Evolutionary conservation across 2,329 filamentous ascomycete species (phyloP), one percentile per base, ranked within the genome.

Genomic region (Penicillium sp.): DNA sequence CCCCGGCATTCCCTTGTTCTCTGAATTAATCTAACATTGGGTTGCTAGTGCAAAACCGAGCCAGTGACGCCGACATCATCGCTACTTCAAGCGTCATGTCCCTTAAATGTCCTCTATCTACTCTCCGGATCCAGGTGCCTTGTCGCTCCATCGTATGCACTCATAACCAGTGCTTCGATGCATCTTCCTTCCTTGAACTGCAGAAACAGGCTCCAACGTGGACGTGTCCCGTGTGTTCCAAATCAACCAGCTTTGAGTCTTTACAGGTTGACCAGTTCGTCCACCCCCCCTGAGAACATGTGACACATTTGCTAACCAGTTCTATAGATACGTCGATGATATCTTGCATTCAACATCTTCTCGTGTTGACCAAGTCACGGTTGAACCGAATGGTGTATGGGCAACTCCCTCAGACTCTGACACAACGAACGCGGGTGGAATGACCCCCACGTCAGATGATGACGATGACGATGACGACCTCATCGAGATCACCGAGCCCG

Each of bases 171-270:
- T 99, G 94, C 71, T 99, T 97, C 64, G 94, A 99, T 71, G 93
- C 90, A 3, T 88, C 86, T 3, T 95, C 91, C 2, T 99, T 97
- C 70, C 81, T 99, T 18, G 91, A 96, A 65, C 77, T 99, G 27
- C 93, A 97, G 71, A 92, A 97, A 71, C 94, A 99, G 77, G 93
- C 91, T 0, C 94, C 94, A 0, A 95, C 94, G 16, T 99, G 94
- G 94, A 81, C 86, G n/a, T 99, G 94, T 67, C 94, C 94, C 0
- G 88, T 97, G 21, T 99, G 94, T 78, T 93, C 88, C 73, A 95
- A 92, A 67, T 76, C 84, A 0, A 87, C 92, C 1, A 85, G 87
- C 0, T 99, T 91, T 71, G 89, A 93, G 47, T 86, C 84, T 45
- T 77, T 99, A 22, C 91, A 91, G 10, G 86, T 97, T 29, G 94